Percentiles rank a stretch among this genome's conserved stretches.
Conservation (phyloP, 345 rosid species). For the Salix suchowensis region DNA sequence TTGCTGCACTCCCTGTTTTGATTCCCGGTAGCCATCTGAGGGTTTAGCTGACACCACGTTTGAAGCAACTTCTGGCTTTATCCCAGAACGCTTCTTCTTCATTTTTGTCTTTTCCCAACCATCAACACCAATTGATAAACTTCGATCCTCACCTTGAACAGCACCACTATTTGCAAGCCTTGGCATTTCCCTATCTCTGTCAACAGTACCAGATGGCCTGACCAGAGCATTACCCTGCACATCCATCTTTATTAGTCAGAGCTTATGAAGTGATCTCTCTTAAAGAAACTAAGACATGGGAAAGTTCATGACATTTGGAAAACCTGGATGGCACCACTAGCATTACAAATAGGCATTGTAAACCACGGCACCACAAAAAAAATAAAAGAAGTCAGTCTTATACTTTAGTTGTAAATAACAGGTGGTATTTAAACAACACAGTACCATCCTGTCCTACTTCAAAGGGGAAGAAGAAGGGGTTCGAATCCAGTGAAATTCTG, state of each 20-base stretch:
- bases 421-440: neutral
- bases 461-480: neutral
- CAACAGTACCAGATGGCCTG: constrained; percentile 61
- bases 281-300: constrained; percentile 12
- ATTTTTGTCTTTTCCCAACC: constrained; percentile 91
- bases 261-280: constrained; percentile 18
- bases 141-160: constrained; percentile 69
- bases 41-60: constrained; percentile 49
- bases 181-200: constrained; percentile 68
- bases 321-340: neutral
- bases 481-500: neutral
- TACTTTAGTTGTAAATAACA: neutral
- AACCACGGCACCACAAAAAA: neutral
- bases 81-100: constrained; percentile 89
- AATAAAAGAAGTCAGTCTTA: neutral
- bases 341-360: neutral
- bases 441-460: neutral
- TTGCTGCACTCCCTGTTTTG: constrained; percentile 67
- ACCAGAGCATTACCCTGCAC: constrained; percentile 56
- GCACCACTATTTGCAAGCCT: constrained; percentile 53
- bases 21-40: constrained; percentile 62
- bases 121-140: constrained; percentile 60
- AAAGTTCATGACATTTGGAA: neutral
- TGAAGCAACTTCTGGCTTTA: constrained; percentile 60
- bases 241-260: constrained; percentile 50